Evolutionary conservation across 1,284 basidiomycete genomes (phyloP).

Genomic region (Ceratobasidium sp.): DNA sequence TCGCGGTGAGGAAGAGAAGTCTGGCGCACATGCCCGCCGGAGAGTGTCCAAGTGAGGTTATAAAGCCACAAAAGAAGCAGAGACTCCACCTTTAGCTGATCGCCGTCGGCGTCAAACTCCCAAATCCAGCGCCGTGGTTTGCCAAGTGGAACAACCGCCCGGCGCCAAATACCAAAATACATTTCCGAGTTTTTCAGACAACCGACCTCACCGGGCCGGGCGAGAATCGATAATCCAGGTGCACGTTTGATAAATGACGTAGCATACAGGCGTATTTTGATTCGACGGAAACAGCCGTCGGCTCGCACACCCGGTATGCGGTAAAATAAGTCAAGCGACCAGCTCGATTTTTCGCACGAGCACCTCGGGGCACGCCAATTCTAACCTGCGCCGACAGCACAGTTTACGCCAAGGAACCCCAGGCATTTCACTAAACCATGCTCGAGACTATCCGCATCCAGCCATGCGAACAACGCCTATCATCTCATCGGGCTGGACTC

Average conservation of each 20-base stretch:
- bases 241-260: neutral
- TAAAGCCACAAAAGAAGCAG: neutral
- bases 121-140: neutral
- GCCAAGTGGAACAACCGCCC: too few relatives aligned
- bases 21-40: constrained; percentile 9
- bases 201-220: neutral
- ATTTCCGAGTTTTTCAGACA: too few relatives aligned
- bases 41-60: too few relatives aligned
- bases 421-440: too few relatives aligned
- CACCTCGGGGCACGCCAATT: neutral
- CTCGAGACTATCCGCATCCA: too few relatives aligned
- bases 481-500: neutral
- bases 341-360: neutral
- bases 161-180: too few relatives aligned
- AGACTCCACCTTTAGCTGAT: neutral
- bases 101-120: neutral
- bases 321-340: too few relatives aligned
- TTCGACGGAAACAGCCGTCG: neutral
- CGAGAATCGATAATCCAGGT: too few relatives aligned
- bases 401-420: too few relatives aligned
- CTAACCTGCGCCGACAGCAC: too few relatives aligned
- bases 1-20: constrained; percentile 19
- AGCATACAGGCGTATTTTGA: neutral
- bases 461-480: neutral
- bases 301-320: neutral